Base-by-base conservation (phyloP, 1,139 yeast species). In the Yamadazyma spencermartinsiae region DNA sequence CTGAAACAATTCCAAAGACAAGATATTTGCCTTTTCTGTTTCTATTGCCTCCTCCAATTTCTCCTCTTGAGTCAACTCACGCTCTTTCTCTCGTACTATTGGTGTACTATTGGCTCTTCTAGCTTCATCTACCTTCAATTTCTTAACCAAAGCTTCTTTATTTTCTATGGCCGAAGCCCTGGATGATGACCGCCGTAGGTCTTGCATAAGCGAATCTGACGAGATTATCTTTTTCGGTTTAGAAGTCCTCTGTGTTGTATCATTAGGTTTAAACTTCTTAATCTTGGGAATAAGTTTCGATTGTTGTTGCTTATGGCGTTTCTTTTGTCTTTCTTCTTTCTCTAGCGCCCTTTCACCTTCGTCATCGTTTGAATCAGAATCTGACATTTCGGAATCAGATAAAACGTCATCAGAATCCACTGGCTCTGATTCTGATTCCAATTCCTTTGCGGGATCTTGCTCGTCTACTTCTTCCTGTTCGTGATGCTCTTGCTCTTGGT, bases 401-500 rank as follows among this genome's bases (percentile, higher is more conserved):
- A 77, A 63, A 42, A 69, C 72, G 28, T 75, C 79, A 48, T 71
- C 79, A 4, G 63, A 57, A 47, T 59, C 54, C 6, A 54, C 57
- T 4, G 43, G 46, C 6, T 41, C 51, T 1, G 44, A 49, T 26
- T 51, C 62, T 8, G 49, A 56, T 6, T 41, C 42, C 10, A 36
- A 40, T 7, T 38, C 45, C n/a, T 37, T 41, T 3, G 47, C 60
- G 2, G 45, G 58, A 4, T 51, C 72, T 21, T 59, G 55, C 56
- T 85, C 86, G 48, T 87, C 96, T 55, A 88, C 97, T 55, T 88
- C 96, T 37, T 83, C 84, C 25, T 79, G 96, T 39, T 84, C 87
- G 56, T 87, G 96, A 50, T 79, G 45, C 7, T 29, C 40, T 14
- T 37, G 41, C 8, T 31, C 40, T 4, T 47, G 37, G 4, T 33